Evolutionary conservation across 1,139 yeast genomes (phyloP), one percentile per base, ranked within the genome.

Genomic region (Pichia kudriavzevii): DNA sequence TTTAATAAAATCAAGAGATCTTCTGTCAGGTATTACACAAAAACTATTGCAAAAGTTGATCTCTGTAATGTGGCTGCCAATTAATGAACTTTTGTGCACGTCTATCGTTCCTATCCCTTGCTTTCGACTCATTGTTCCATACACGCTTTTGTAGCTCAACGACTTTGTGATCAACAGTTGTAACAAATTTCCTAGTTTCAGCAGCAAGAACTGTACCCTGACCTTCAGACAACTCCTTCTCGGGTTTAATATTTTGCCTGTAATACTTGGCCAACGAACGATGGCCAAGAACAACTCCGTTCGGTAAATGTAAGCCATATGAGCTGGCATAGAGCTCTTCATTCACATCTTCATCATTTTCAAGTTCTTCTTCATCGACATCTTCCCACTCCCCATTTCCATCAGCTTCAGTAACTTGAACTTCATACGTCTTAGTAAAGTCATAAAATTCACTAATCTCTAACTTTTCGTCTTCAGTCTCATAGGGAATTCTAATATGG

Each of bases 201-300:
- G 95, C 96, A 22, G 96, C 94, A 53, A 84, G 70, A 20, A 91
- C 80, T 0, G 97, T 91, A 46, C 94, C 93, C 62, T 85, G 95
- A 31, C 95, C 97, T 56, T 87, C 95, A 22, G 79, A 69, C 28
- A 80, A 66, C 33, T 73, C 72, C 40, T 71, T 63, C 42, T 82
- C 88, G 2, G 94, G 94, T 37, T 79, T 76, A 47, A 84, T 62
- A 55, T 80, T 78, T 65, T 87, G 94, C 56, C 79, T 79, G 64
- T 79, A 88, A 61, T 88, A 91, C 53, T 94, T 72, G 33, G 79
- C 83, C 52, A 87, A 65, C 2, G 95, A 75, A 53, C 98, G 73
- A 59, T 91, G 97, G 11, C 98, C 97, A 24, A 87, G 74, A 22
- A 84, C 79, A 8, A 78, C 68, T 43, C 97, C 97, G 10, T 87